Evolutionary conservation across 2,329 filamentous ascomycete species (phyloP).

Genomic region (Trichothecium sympodiale): DNA sequence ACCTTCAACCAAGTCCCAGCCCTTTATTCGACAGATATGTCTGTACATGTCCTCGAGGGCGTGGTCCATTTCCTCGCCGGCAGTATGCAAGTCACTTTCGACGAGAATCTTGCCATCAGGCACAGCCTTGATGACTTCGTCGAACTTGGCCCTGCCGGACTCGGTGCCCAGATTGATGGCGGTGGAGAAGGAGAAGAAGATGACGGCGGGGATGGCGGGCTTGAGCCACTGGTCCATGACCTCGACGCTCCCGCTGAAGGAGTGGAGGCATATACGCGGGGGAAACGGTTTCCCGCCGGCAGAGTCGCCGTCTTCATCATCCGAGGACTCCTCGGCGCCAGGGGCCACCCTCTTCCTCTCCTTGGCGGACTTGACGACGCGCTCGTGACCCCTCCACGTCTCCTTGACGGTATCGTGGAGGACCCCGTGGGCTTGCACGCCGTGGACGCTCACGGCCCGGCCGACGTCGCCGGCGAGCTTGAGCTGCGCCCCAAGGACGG

Average conservation of each 20-base stretch:
- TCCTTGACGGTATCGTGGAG: constrained; percentile 54
- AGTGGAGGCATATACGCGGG: constrained; percentile 85
- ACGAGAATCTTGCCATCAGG: constrained; percentile 72
- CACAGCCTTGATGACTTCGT: constrained; percentile 56
- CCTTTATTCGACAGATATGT: constrained; percentile 67
- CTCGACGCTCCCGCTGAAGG: constrained; percentile 71
- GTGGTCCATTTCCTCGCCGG: constrained; percentile 70
- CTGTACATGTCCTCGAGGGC: constrained; percentile 64
- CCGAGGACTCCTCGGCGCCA: constrained; percentile 31
- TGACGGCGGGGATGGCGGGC: constrained; percentile 56
- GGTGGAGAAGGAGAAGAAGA: constrained; percentile 84
- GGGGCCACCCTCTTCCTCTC: constrained; percentile 40
- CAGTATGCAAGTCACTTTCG: constrained; percentile 82
- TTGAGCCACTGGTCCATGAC: constrained; percentile 69
- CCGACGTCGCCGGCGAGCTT: constrained; percentile 55
- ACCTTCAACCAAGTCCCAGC: constrained; percentile 66
- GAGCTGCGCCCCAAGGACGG: constrained; percentile 57
- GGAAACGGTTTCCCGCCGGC: constrained; percentile 55
- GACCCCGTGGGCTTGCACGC: constrained; percentile 65
- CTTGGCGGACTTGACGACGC: constrained; percentile 45
- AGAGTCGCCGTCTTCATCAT: constrained; percentile 20
- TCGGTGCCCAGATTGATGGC: constrained; percentile 63
- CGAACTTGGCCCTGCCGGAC: constrained; percentile 36
- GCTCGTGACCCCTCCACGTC: constrained; percentile 62
- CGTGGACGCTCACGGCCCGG: constrained; percentile 58